Evolutionary conservation across 495 filamentous ascomycete genomes (phyloP), one percentile per base, ranked within the genome.

Genomic region (Neurospora pannonica): DNA sequence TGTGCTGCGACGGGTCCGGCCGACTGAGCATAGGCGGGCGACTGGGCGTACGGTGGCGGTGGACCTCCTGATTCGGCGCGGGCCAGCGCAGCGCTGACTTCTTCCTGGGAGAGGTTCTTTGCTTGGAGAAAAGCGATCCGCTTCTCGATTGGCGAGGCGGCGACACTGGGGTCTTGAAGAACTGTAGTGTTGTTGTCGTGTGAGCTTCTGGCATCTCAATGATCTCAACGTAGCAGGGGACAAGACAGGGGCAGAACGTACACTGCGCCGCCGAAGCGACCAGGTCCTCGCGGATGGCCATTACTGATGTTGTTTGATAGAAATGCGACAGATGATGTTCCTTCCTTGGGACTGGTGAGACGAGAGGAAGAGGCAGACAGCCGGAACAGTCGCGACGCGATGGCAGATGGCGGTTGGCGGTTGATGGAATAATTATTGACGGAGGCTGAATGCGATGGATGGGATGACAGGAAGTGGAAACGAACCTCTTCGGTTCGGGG

Each of bases 41-140:
- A 83, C 42, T 84, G 82, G 71, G 87, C 79, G 77, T 89, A 85
- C 75, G 88, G 82, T 40, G 82, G 78, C 62, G 79, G 73, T 74
- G 85, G 83, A 67, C 88, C 81, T 46, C 83, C 78, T 73, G 91
- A 87, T 38, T 90, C 89, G 46, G 88, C 89, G 75, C 95, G 89
- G 48, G 92, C 89, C 72, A 99, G 88, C 24, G 96, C 92, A 42
- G 89, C 84, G 79, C 94, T 93, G 73, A 99, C 90, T 83, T 99
- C 96, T 82, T 98, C 94, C 82, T 94, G 93, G 4, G 95, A 98
- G 19, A 99, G 88, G 79, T 98, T 98, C 83, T 99, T 99, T 0
- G 95, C 97, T 81, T 95, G 92, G 24, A 99, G 88, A 77, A 99
- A 99, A 17, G 94, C 92, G 72, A 98, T 86, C 73, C 93, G 89